phyloP scores from a whole-genome alignment of 306 rosid genomes.

The Cercis canadensis region DNA sequence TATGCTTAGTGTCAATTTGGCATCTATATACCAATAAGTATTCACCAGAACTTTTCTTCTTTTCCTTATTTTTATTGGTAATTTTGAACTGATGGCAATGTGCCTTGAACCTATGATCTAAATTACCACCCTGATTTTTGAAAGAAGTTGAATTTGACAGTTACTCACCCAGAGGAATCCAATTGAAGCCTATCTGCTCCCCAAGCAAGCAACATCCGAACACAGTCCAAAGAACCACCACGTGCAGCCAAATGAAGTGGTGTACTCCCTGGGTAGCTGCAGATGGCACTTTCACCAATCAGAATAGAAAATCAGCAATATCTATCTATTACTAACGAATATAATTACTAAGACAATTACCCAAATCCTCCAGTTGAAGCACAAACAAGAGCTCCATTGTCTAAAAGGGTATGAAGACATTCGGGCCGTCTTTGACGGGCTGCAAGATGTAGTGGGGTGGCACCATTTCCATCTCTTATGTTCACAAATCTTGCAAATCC shows the following conservation, averaged over 20 bases:
- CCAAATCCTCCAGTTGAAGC: slow-evolving; percentile 81
- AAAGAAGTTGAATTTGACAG: not conserved
- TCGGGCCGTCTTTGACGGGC: slow-evolving; percentile 69
- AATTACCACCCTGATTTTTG: not conserved
- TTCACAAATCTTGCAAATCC: slow-evolving; percentile 91
- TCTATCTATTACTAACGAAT: slow-evolving; percentile 17
- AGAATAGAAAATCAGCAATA: slow-evolving; percentile 24
- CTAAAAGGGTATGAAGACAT: slow-evolving; percentile 70
- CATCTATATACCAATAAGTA: too few species aligned
- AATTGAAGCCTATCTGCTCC: slow-evolving; percentile 88
- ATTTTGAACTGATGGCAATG: not conserved
- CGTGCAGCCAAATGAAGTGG: slow-evolving; percentile 95
- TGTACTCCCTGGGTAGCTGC: slow-evolving; percentile 80
- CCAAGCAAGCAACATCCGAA: slow-evolving; percentile 84
- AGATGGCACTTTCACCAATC: slow-evolving; percentile 50
- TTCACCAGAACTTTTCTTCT: not conserved
- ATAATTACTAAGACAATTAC: slow-evolving; percentile 44
- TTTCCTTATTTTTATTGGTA: slow-evolving; percentile 5
- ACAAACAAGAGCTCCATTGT: slow-evolving; percentile 87
- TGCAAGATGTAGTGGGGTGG: slow-evolving; percentile 87
- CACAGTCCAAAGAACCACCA: slow-evolving; percentile 81
- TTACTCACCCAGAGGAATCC: slow-evolving; percentile 78
- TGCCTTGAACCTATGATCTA: too few species aligned
- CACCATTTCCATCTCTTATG: slow-evolving; percentile 85
- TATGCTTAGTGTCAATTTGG: not conserved